These are phyloP conservation scores for Coemansia sp. DNA, from an alignment of 192 early-diverging fungal genomes.

Conservation along the genomic window DNA sequence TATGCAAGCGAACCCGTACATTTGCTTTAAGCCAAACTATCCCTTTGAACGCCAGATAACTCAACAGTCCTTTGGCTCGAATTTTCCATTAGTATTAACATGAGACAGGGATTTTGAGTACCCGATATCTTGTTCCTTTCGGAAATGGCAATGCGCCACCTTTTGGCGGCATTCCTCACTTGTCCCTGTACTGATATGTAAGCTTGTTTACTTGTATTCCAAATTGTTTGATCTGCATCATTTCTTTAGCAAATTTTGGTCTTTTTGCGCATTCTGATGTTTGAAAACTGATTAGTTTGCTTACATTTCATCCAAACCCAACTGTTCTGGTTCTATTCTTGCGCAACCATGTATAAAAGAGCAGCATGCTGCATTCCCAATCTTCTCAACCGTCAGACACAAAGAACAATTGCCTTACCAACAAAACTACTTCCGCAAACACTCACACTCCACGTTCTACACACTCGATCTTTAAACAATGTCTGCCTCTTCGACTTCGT, in stretches of 20 bases:
- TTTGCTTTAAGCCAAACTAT: not conserved
- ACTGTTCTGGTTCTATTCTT: not conserved
- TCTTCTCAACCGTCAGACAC: not conserved
- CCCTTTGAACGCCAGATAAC: not conserved
- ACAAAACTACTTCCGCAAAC: not conserved
- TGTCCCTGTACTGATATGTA: not conserved
- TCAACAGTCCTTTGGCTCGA: not conserved
- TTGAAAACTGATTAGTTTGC: not conserved
- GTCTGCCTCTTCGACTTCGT: not conserved
- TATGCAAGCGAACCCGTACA: not conserved
- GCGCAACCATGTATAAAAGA: not conserved
- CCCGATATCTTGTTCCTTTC: not conserved
- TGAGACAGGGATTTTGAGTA: not conserved
- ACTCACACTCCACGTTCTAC: not conserved
- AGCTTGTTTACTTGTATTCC: not conserved
- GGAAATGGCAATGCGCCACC: not conserved
- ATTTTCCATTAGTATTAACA: not conserved
- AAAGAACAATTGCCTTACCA: not conserved
- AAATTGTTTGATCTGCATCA: slow-evolving; percentile 1
- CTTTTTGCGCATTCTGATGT: not conserved
- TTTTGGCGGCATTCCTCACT: not conserved
- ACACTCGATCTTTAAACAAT: not conserved
- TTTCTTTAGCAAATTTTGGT: not conserved
- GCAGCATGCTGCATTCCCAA: not conserved
- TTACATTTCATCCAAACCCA: not conserved